phyloP scores from a whole-genome alignment of 805 yeast species.

The Candida adriatica region DNA sequence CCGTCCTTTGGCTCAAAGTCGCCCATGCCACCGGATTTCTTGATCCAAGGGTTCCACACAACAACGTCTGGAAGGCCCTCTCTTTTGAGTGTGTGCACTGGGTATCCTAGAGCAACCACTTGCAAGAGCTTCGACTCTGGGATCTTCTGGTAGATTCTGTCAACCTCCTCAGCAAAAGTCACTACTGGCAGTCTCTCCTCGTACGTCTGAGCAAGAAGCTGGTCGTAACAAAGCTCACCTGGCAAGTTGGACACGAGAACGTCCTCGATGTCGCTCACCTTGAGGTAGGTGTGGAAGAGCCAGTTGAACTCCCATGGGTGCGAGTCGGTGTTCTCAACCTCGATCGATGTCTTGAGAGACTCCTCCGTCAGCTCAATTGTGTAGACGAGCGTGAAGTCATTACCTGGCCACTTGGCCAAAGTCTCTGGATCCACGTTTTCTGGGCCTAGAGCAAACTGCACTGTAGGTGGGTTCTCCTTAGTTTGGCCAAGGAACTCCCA shows the following conservation, averaged over 20 bases:
- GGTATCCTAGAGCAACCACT: constrained; percentile 65
- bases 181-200: constrained; percentile 65
- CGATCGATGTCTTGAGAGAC: constrained; percentile 60
- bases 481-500: constrained; percentile 96
- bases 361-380: constrained; percentile 57
- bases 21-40: constrained; percentile 73
- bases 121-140: constrained; percentile 49
- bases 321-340: constrained; percentile 63
- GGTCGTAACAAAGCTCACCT: constrained; percentile 70
- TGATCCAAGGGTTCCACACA: constrained; percentile 97
- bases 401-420: constrained; percentile 48
- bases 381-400: constrained; percentile 71
- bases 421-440: constrained; percentile 66
- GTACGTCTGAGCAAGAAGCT: constrained; percentile 56
- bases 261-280: constrained; percentile 70
- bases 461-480: constrained; percentile 60
- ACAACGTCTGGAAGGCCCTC: constrained; percentile 61
- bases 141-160: constrained; percentile 71
- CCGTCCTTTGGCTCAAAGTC: constrained; percentile 88
- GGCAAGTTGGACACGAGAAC: constrained; percentile 71
- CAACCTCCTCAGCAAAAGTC: constrained; percentile 71
- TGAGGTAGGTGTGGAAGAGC: constrained; percentile 88
- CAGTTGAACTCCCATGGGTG: constrained; percentile 79
- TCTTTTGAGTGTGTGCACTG: constrained; percentile 61
- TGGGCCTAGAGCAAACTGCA: constrained; percentile 88